Evolutionary conservation across 805 yeast genomes (phyloP), one percentile per base, ranked within the genome.

Genomic region (Zygoascus tannicola): DNA sequence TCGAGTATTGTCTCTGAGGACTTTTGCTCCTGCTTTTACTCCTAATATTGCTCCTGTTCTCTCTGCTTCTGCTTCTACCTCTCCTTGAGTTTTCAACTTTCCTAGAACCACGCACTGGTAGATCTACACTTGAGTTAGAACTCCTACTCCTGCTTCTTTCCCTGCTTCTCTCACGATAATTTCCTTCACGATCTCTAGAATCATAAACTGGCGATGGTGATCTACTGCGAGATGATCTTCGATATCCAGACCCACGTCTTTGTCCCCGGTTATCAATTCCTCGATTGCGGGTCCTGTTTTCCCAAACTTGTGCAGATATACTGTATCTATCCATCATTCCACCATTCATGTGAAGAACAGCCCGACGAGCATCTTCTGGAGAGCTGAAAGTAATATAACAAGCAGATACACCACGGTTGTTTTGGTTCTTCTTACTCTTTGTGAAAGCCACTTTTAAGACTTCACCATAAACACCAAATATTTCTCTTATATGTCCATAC

Each of bases 391-490:
- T 21, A 22, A 50, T 36, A 35, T n/a, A 28, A 30, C 46, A 19
- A 32, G 44, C 22, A 22, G 36, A 37, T 16, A n/a, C 33, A 8
- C 12, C 40, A 22, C 32, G 21, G 15, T n/a, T 20, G 4, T 21
- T 26, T 5, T 20, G 12, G 18, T 37, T 16, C 20, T 23, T 14
- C n/a, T 21, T 15, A 26, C 40, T 37, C 12, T 20, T 34, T 8
- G 38, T n/a, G 23, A 37, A 37, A 7, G 35, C 20, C 22, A 48
- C 28, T n/a, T 37, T 35, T 19, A 44, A 38, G 5, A 45, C 41
- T 5, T 41, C 44, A 7, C 54, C 54, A 37, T 49, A 50, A 12
- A 19, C 44, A 4, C 47, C 44, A 33, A 50, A 50, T 19, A 50
- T 50, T 38, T 50, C 54, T n/a, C 44, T 21, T 7, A 50, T 23